Conservation (phyloP, 2,329 filamentous ascomycete species). For the Colletotrichum sp. region DNA sequence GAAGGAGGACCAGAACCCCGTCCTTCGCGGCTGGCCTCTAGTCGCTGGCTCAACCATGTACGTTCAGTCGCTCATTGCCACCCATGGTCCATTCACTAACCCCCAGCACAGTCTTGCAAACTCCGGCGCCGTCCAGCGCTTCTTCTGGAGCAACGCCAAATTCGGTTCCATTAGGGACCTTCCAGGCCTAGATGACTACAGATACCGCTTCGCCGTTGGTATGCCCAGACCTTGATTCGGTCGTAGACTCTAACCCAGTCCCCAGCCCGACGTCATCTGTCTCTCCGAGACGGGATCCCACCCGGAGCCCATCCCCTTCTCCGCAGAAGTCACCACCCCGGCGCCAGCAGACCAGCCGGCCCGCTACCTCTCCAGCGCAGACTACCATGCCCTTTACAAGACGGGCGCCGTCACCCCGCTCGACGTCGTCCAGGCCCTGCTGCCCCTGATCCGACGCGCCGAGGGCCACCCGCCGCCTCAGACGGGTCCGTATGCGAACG, state of each 20-base stretch:
- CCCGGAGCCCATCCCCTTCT: constrained; percentile 20
- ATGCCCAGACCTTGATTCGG: no score
- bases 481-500: constrained; percentile 61
- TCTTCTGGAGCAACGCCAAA: constrained; percentile 73
- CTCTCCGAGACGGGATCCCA: constrained; percentile 42
- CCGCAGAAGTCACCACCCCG: constrained; percentile 42
- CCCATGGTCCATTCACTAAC: background rate
- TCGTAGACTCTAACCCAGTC: background rate
- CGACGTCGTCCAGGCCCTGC: constrained; percentile 72
- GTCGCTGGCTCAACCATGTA: constrained; percentile 67
- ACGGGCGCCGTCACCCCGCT: constrained; percentile 73
- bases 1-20: constrained; percentile 66
- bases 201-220: constrained; percentile 43
- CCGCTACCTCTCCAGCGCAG: constrained; percentile 72
- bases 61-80: constrained; percentile 26
- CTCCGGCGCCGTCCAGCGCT: constrained; percentile 63
- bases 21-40: constrained; percentile 69
- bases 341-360: constrained; percentile 45
- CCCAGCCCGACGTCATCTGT: constrained; percentile 60
- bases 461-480: constrained; percentile 17
- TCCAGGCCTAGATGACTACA: constrained; percentile 46
- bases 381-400: constrained; percentile 79
- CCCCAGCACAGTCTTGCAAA: constrained; percentile 56
- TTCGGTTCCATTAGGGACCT: constrained; percentile 54
- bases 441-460: constrained; percentile 72